phyloP scores from a whole-genome alignment of 306 rosid genomes.

The Hippophae tibetana region DNA sequence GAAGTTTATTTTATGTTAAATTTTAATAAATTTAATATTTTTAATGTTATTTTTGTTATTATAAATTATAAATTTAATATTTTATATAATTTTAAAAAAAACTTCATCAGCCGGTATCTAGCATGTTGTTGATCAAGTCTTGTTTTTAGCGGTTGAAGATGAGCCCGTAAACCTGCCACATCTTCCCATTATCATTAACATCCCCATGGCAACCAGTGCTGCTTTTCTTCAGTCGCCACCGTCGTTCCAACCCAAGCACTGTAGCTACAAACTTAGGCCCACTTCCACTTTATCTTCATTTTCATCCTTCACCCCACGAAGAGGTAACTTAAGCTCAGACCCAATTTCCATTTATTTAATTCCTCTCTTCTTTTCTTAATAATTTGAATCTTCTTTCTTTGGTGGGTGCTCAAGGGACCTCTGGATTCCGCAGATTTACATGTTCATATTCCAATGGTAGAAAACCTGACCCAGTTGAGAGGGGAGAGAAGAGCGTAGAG shows the following conservation, averaged over 20 bases:
- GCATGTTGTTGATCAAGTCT: no score
- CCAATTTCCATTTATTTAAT: not conserved
- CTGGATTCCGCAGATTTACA: constrained; percentile 28
- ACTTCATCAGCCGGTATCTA: no score
- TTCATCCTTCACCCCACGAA: constrained; percentile 23
- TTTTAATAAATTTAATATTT: no score
- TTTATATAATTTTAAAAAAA: no score
- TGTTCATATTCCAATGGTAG: constrained; percentile 64
- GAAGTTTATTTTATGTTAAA: no score
- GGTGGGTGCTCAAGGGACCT: constrained; percentile 28
- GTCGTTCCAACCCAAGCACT: constrained; percentile 19
- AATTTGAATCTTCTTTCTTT: not conserved
- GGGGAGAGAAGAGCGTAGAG: constrained; percentile 34
- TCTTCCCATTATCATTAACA: not conserved
- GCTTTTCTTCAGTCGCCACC: constrained; percentile 34
- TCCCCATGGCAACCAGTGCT: constrained; percentile 40
- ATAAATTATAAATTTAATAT: no score
- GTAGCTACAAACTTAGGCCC: constrained; percentile 23
- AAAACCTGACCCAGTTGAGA: constrained; percentile 40
- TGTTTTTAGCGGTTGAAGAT: not conserved
- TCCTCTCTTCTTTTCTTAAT: not conserved
- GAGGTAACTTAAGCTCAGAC: constrained; percentile 19
- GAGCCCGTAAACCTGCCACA: constrained; percentile 6
- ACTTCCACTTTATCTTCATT: constrained; percentile 15
- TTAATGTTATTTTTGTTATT: no score